Evolutionary conservation across 441 rosid genomes (phyloP).

Genomic region (Theobroma grandiflorum): DNA sequence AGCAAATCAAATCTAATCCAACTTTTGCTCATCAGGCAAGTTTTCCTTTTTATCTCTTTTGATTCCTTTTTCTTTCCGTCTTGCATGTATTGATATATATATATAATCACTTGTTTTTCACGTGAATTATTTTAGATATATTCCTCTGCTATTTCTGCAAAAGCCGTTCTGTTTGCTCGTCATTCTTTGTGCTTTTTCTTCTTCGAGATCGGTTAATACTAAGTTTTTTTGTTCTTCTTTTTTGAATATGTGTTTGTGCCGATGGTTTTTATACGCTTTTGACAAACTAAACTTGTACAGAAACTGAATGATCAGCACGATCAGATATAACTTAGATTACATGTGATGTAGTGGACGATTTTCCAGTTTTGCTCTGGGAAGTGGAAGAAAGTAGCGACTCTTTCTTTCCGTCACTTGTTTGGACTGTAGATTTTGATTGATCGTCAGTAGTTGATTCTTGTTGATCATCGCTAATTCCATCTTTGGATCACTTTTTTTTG

Average conservation of each 20-base stretch:
- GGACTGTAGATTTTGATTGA: neutral
- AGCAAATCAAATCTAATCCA: slow-evolving; percentile 4
- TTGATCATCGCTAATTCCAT: neutral
- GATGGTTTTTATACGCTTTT: neutral
- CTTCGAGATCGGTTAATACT: neutral
- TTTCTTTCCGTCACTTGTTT: neutral
- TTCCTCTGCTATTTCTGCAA: neutral
- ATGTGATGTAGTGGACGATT: neutral
- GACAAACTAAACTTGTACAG: neutral
- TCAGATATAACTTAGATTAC: neutral
- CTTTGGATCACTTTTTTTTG: neutral
- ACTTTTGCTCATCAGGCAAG: slow-evolving; percentile 43
- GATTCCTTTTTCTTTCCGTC: neutral
- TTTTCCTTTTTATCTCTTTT: slow-evolving; percentile 24
- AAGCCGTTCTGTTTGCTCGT: neutral
- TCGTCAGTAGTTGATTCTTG: too few relatives aligned
- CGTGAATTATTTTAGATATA: neutral
- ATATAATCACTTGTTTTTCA: neutral
- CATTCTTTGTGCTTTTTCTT: neutral
- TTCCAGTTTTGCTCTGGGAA: neutral
- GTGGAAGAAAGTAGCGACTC: neutral
- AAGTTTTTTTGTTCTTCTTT: neutral
- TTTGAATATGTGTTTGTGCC: neutral
- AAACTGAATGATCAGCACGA: neutral
- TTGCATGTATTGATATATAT: neutral